Evolutionary conservation across 768 basidiomycete genomes (phyloP).

Genomic region (Suillus luteus): DNA sequence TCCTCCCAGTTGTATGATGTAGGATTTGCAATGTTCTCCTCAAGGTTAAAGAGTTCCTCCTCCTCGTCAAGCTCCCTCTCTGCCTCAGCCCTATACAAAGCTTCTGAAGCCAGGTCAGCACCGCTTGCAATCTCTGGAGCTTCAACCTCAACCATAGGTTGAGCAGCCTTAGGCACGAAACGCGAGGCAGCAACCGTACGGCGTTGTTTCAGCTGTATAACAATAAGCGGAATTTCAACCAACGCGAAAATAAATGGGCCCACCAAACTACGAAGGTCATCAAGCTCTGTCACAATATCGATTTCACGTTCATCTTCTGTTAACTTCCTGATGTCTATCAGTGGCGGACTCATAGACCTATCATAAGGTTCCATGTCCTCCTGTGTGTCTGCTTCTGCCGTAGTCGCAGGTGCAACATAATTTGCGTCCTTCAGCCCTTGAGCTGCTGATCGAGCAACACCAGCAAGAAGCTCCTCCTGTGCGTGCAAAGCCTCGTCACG

Average conservation of each 20-base stretch:
- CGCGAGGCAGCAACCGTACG: slow-evolving; percentile 80
- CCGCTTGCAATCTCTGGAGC: slow-evolving; percentile 59
- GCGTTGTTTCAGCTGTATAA: slow-evolving; percentile 65
- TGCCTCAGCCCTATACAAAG: slow-evolving; percentile 87
- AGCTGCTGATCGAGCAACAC: slow-evolving; percentile 65
- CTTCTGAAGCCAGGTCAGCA: slow-evolving; percentile 84
- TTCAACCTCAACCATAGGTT: slow-evolving; percentile 58
- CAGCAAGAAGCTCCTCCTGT: slow-evolving; percentile 86
- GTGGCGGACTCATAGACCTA: slow-evolving; percentile 82
- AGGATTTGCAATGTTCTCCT: slow-evolving; percentile 82
- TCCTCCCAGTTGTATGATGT: slow-evolving; percentile 98
- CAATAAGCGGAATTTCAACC: slow-evolving; percentile 10
- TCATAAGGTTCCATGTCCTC: slow-evolving; percentile 81
- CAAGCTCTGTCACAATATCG: slow-evolving; percentile 69
- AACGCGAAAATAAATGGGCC: slow-evolving; percentile 25
- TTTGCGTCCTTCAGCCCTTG: slow-evolving; percentile 41
- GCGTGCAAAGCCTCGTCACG: slow-evolving; percentile 94
- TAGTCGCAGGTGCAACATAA: slow-evolving; percentile 37
- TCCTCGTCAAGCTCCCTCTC: slow-evolving; percentile 94
- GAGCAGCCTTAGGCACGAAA: slow-evolving; percentile 79
- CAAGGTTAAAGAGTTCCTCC: slow-evolving; percentile 92
- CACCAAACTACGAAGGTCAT: slow-evolving; percentile 69
- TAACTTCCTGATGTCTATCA: slow-evolving; percentile 71
- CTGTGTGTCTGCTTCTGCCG: slow-evolving; percentile 37
- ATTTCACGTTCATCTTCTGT: slow-evolving; percentile 79